These are phyloP conservation scores for Cyberlindnera mrakii DNA, from an alignment of 805 yeast species.

Conservation along the genomic window DNA sequence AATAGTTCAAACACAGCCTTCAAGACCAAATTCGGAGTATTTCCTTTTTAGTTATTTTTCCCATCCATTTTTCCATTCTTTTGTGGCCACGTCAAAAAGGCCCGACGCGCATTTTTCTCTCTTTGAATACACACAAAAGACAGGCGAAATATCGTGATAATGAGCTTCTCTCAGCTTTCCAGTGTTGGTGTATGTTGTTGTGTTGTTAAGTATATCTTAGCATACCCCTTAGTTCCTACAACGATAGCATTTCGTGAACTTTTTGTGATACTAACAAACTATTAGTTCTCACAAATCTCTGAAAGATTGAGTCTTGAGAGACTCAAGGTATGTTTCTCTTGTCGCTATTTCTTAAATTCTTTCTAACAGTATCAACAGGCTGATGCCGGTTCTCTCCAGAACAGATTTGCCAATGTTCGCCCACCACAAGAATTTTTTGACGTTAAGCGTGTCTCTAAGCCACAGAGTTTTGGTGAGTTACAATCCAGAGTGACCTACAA, in stretches of 20 bases:
- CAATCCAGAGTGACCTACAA: constrained; percentile 88
- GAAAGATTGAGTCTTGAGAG: constrained; percentile 47
- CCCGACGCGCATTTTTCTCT: constrained; percentile 1
- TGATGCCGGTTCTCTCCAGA: constrained; percentile 50
- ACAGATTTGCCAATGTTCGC: constrained; percentile 63
- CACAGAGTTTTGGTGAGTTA: constrained; percentile 80
- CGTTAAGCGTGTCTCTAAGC: constrained; percentile 82
- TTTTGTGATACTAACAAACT: constrained; percentile 8
- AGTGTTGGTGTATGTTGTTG: constrained; percentile 3
- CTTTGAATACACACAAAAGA: not conserved
- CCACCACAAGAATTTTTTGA: constrained; percentile 95
- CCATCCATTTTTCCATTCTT: not conserved
- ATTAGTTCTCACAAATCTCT: constrained; percentile 35
- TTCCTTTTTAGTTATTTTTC: not conserved
- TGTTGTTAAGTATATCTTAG: not conserved
- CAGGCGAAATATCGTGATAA: not conserved
- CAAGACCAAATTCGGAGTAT: too few species aligned
- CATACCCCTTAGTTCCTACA: too few species aligned
- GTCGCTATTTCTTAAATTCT: not conserved
- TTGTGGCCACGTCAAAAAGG: not conserved
- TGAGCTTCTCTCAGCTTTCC: constrained; percentile 3
- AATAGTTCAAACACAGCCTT: not conserved
- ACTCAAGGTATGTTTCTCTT: constrained; percentile 19
- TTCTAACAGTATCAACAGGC: constrained; percentile 18
- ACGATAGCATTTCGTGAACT: too few species aligned